Conservation (phyloP, 495 filamentous ascomycete species). For the Neurospora sp. region DNA sequence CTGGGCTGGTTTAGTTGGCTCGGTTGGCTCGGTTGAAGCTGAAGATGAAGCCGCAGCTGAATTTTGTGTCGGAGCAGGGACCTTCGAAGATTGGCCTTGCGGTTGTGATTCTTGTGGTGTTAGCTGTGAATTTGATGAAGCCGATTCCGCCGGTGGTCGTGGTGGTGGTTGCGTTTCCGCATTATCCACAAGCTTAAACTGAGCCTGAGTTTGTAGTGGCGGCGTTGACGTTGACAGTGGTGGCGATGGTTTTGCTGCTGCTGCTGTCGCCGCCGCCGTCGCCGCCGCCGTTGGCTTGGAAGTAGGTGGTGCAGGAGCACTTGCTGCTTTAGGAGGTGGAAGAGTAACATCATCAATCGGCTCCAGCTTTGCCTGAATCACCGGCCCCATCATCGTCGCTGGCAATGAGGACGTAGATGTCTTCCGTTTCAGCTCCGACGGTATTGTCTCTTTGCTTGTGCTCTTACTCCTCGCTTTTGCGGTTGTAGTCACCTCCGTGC, state of each 20-base stretch:
- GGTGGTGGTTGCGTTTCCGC: background rate
- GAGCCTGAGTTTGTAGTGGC: background rate
- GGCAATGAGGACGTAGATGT: background rate
- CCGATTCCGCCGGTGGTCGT: background rate
- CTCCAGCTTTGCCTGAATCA: background rate
- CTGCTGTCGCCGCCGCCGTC: background rate
- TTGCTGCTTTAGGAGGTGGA: background rate
- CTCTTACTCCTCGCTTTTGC: background rate
- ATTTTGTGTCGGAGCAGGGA: background rate
- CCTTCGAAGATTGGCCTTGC: background rate
- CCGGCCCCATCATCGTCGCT: background rate
- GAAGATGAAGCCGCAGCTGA: background rate
- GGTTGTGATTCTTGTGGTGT: background rate
- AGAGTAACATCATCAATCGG: background rate
- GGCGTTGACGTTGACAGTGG: background rate
- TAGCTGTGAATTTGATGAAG: background rate
- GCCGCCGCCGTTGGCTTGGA: background rate
- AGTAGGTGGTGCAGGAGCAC: background rate
- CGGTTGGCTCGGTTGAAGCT: background rate
- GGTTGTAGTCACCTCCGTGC: background rate
- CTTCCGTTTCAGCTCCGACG: background rate
- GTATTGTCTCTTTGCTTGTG: background rate
- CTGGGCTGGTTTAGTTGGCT: no score
- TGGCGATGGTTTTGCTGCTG: background rate
- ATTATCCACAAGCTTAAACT: background rate